Conservation (phyloP, 2,329 filamentous ascomycete species). For the Exophiala phaeomuriformis region DNA sequence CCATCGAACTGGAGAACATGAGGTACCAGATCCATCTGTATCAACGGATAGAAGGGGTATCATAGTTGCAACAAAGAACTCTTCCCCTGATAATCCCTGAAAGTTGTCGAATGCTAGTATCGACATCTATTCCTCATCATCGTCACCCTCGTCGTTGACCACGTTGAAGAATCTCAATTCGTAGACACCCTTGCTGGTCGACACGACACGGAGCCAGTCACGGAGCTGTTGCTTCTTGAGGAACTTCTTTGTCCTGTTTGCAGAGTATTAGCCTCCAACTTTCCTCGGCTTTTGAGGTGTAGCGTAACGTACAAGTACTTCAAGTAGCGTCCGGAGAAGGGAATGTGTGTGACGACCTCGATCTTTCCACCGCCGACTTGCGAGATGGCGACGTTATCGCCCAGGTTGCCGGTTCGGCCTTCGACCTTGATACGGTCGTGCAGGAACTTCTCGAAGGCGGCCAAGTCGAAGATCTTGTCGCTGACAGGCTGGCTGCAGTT, state of each 20-base stretch:
- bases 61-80: constrained; percentile 8
- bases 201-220: constrained; percentile 99
- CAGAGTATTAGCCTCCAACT: constrained; percentile 1
- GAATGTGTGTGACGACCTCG: constrained; percentile 93
- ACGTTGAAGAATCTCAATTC: constrained; percentile 99
- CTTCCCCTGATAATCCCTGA: background rate
- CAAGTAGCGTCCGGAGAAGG: constrained; percentile 97
- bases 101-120: background rate
- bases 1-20: constrained; percentile 88
- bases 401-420: constrained; percentile 95
- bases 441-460: constrained; percentile 99
- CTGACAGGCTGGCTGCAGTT: constrained; percentile 95
- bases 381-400: constrained; percentile 82
- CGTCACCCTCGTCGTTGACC: constrained; percentile 93
- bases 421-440: constrained; percentile 99
- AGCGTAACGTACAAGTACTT: constrained; percentile 83
- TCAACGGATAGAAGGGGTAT: constrained; percentile 30
- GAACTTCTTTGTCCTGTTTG: constrained; percentile 94
- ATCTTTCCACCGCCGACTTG: constrained; percentile 95
- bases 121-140: constrained; percentile 90
- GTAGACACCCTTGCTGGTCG: constrained; percentile 96
- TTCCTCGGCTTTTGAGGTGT: background rate
- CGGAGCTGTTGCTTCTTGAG: constrained; percentile 99
- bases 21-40: constrained; percentile 89
- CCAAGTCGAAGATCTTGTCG: constrained; percentile 99